Base-by-base conservation (phyloP, 2,329 filamentous ascomycete genomes). In the Leptographium flavum region DNA sequence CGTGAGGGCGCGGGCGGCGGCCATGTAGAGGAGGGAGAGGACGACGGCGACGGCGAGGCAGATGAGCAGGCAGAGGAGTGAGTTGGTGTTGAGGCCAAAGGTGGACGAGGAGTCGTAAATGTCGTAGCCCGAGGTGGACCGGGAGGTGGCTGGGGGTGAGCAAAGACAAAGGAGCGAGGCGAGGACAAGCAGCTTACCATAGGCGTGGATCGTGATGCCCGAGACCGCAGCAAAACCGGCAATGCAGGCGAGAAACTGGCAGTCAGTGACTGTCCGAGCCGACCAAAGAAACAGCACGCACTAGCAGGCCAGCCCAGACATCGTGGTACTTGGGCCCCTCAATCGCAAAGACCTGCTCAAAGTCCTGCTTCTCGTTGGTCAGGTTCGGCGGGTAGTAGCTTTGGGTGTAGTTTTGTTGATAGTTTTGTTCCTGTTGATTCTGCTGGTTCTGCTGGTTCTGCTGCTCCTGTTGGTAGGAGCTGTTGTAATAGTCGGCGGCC, bases 291-390 rank as follows among this genome's bases (percentile, higher is more conserved):
- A 2, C 4, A 21, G 15, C 33, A 60, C 70, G 15, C 60, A 83
- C 80, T 57, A 95, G 66, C 35, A 93, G 65, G 4, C 83, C 87
- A 4, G 88, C 88, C 90, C 88, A 95, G 23, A 84, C 58, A 59
- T 96, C 90, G 56, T 95, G 86, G 65, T 74, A 94, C 61, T 90
- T 93, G n/a, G 87, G 87, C 51, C 69, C 79, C 31, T 85, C 75
- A 43, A 95, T 63, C 62, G 81, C 81, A 69, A 96, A 95, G 2
- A 79, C 76, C 57, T 95, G 74, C 19, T 90, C 78, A 58, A 93
- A 95, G 27, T 65, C 65, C 30, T 66, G 65, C 57, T 75, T 75
- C 50, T 72, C 68, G 28, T 52, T 52, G 44, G 60, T 60, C 28
- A 58, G 53, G 22, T 50, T 48, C 30, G 46, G 45, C 8, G 37